Evolutionary conservation across 2,329 filamentous ascomycete genomes (phyloP).

Genomic region (Akanthomyces dipterigenus): DNA sequence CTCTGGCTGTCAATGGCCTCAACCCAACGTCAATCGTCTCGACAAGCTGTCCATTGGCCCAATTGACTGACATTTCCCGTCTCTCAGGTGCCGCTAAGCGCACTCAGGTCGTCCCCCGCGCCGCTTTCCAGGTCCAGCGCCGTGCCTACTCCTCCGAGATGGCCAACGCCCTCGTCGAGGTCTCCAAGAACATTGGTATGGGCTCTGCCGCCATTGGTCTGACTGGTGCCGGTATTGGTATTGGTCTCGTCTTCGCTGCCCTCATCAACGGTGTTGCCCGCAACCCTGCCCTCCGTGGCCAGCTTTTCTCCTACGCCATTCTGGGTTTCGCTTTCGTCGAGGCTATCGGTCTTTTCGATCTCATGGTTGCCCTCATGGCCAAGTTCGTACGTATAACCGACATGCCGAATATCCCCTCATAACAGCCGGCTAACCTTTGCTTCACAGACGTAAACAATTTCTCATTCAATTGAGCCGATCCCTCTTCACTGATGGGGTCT

Average conservation of each 20-base stretch:
- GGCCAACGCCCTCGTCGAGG: conserved; percentile 80
- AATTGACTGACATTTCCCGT: conserved; percentile 26
- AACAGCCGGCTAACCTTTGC: not conserved
- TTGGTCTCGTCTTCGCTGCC: conserved; percentile 87
- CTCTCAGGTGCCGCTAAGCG: conserved; percentile 56
- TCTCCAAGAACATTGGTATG: conserved; percentile 88
- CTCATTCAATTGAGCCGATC: conserved; percentile 14
- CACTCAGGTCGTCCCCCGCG: conserved; percentile 59
- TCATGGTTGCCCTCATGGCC: conserved; percentile 91
- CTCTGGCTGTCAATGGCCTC: conserved; percentile 12
- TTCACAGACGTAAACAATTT: conserved; percentile 31
- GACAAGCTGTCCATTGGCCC: conserved; percentile 8
- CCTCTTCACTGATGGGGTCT: conserved; percentile 13
- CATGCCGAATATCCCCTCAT: conserved; percentile 3
- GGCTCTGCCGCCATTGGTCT: conserved; percentile 86
- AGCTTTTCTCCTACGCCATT: conserved; percentile 94
- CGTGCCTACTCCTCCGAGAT: conserved; percentile 84
- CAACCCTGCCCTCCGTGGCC: conserved; percentile 89
- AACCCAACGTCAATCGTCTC: not conserved
- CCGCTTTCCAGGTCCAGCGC: conserved; percentile 58
- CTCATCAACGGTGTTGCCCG: conserved; percentile 85
- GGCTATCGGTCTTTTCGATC: conserved; percentile 82
- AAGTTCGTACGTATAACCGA: conserved; percentile 61
- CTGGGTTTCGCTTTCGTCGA: conserved; percentile 93
- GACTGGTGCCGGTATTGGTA: conserved; percentile 89